Evolutionary conservation across 2,329 filamentous ascomycete species (phyloP).

Genomic region (Talaromyces marneffei): DNA sequence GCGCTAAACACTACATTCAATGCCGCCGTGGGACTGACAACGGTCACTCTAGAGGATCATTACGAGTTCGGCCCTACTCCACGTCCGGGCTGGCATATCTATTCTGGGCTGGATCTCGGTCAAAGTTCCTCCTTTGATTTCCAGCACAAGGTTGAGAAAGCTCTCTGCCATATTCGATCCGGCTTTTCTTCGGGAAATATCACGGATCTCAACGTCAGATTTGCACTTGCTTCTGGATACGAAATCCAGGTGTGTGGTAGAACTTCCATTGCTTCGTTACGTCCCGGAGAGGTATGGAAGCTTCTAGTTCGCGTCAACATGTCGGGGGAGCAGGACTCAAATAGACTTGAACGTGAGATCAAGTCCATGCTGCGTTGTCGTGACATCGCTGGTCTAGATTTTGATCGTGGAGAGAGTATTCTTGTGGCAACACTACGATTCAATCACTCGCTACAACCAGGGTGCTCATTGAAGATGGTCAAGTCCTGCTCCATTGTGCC

Average conservation of each 20-base stretch:
- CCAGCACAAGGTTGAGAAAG: slow-evolving; percentile 1
- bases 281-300: slow-evolving; percentile 8
- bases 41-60: slow-evolving; percentile 2
- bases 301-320: background rate
- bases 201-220: background rate
- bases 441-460: slow-evolving; percentile 8
- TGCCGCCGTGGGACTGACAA: slow-evolving; percentile 5
- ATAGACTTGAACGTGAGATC: slow-evolving; percentile 6
- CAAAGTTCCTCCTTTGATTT: background rate
- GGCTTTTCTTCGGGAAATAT: slow-evolving; percentile 3
- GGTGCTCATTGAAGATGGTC: background rate
- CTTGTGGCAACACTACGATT: slow-evolving; percentile 5
- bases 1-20: background rate
- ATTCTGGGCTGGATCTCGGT: background rate
- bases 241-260: background rate
- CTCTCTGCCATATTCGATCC: slow-evolving; percentile 4
- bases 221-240: background rate
- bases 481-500: background rate
- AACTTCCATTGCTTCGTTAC: slow-evolving; percentile 4
- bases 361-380: background rate
- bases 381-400: background rate
- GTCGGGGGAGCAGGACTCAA: background rate
- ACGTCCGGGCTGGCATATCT: slow-evolving; percentile 10
- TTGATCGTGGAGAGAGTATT: background rate
- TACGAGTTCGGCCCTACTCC: background rate